These are phyloP conservation scores for Climacium dendroides DNA, from an alignment of 225 moss, liverwort and hornwort species.

Conservation along the genomic window DNA sequence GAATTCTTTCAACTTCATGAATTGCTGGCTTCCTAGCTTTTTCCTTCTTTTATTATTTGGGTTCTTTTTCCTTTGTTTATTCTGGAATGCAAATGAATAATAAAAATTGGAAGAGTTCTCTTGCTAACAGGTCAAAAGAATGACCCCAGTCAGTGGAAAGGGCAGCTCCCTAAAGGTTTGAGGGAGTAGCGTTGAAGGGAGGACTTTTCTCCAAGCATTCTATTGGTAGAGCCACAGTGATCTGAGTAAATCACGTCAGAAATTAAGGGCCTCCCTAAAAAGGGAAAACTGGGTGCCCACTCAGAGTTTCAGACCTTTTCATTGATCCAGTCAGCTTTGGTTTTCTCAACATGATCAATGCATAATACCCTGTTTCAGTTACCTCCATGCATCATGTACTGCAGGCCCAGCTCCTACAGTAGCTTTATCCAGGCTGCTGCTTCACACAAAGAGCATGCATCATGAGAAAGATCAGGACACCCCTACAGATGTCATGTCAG, in stretches of 20 bases:
- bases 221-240: background rate
- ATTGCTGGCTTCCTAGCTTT: background rate
- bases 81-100: background rate
- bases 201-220: background rate
- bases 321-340: background rate
- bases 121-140: background rate
- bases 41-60: fast-evolving
- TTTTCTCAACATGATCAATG: background rate
- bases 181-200: background rate
- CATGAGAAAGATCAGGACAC: background rate
- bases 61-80: background rate
- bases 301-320: background rate
- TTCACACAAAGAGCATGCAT: background rate
- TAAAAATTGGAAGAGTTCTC: background rate
- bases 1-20: background rate
- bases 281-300: background rate
- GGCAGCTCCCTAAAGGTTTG: background rate
- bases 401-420: background rate
- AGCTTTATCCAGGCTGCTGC: background rate
- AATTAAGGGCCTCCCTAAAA: background rate
- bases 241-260: background rate
- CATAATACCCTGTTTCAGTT: background rate
- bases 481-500: background rate
- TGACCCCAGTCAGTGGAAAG: background rate
- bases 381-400: background rate